Percentiles rank a stretch among this genome's conserved stretches.
These are phyloP conservation scores for Leccinum subgranulosum DNA, from an alignment of 768 basidiomycete species.

Conservation along the genomic window DNA sequence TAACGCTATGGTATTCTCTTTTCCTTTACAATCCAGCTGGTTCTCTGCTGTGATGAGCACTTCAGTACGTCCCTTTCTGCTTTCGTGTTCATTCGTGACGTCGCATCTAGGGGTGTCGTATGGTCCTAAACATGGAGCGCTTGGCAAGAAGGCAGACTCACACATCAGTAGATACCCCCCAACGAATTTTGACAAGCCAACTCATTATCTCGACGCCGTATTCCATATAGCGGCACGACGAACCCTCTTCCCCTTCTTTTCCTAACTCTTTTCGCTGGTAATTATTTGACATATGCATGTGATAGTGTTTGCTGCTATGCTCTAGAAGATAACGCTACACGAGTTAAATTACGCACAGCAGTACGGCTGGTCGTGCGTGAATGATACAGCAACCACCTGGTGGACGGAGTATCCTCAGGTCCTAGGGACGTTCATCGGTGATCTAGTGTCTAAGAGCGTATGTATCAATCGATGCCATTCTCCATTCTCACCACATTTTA, in stretches of 20 bases:
- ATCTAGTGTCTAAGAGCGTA: too few relatives aligned
- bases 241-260: background rate
- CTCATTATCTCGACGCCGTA: background rate
- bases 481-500: too few relatives aligned
- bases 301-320: too few relatives aligned
- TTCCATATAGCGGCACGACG: background rate
- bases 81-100: background rate
- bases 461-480: too few relatives aligned
- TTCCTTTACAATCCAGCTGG: conserved; percentile 10
- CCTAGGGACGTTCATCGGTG: background rate
- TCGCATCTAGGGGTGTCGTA: conserved; percentile 21
- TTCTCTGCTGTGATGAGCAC: conserved; percentile 6
- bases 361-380: background rate
- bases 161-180: background rate
- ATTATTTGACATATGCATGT: background rate
- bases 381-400: background rate
- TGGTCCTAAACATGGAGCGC: conserved; percentile 23
- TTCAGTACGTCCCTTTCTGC: conserved; percentile 4
- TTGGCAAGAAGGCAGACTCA: conserved; percentile 8
- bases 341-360: background rate
- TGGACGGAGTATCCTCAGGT: background rate
- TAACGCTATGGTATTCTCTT: background rate
- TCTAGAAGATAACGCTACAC: background rate
- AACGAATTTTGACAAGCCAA: conserved; percentile 9
- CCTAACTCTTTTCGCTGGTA: background rate